phyloP scores from a whole-genome alignment of 257 asterid species.

The Cinchona pubescens region DNA sequence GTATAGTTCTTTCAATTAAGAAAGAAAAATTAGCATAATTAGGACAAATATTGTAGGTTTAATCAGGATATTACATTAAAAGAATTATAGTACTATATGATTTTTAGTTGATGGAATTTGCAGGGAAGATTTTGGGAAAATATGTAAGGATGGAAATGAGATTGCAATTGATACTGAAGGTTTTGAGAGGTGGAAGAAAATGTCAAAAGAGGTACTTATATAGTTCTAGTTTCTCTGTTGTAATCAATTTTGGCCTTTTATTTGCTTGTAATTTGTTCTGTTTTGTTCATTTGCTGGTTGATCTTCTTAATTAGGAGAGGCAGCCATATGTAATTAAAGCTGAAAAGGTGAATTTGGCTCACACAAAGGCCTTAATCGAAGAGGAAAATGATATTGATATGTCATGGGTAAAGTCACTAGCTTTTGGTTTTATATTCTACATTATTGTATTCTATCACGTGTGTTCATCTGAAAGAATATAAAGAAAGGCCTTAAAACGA shows the following conservation, averaged over 20 bases:
- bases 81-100: too few relatives aligned
- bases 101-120: slow-evolving; percentile 19
- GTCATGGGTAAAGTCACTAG: slow-evolving; percentile 12
- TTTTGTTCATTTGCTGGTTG: background rate
- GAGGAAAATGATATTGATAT: slow-evolving; percentile 26
- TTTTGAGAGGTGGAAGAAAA: slow-evolving; percentile 48
- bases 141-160: slow-evolving; percentile 32
- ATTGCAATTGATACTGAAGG: slow-evolving; percentile 49
- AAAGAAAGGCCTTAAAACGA: background rate
- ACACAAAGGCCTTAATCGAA: slow-evolving; percentile 30
- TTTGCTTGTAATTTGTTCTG: background rate
- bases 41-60: too few relatives aligned
- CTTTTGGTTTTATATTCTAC: background rate
- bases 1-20: too few relatives aligned
- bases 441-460: background rate
- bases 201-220: slow-evolving; percentile 41
- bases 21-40: too few relatives aligned
- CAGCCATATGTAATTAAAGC: slow-evolving; percentile 45
- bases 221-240: too few relatives aligned
- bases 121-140: slow-evolving; percentile 53
- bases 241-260: background rate
- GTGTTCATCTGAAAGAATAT: background rate
- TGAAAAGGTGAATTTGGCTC: slow-evolving; percentile 32
- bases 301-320: slow-evolving; percentile 36
- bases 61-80: background rate